Evolutionary conservation across 106 monocot species (phyloP), one percentile per base, ranked within the genome.

Genomic region (Dioscorea dumetorum): DNA sequence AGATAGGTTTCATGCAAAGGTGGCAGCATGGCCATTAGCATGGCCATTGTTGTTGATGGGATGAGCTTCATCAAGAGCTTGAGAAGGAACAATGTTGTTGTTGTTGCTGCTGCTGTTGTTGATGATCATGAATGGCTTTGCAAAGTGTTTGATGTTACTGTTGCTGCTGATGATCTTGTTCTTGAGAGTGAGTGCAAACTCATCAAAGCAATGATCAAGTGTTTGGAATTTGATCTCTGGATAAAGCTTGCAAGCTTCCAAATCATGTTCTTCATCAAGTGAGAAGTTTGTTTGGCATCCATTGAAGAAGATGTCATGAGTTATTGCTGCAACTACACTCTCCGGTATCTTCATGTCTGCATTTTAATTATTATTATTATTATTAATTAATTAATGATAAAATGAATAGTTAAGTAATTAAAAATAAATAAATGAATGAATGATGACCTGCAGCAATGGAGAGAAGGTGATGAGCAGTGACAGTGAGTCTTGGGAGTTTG

Each of bases 281-380:
- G 18, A 4, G 60, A 68, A 83, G 69, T 83, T 72, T 19, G 59
- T 59, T 70, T 83, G 83, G 75, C 79, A 75, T 4, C 83, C 79
- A 20, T 76, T 75, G 15, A 79, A 68, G 75, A 83, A 83, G 24
- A 83, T 76, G 63, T 79, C 74, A 50, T 79, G 79, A 22, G 75
- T 83, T 14, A 83, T 17, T 1, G 83, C 66, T 16, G 78, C 79
- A 31, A 79, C 83, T 7, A 79, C 50, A 49, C 69, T 79, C 15
- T 8, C 14, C 7, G 83, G 83, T 41, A 83, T 22, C 48, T 51
- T 22, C 22, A 75, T 71, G 62, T 79, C 83, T 83, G 79, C 79
- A 17, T 41, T 6, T 41, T 41, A 3, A 3, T 41, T 41, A 3
- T 41, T 3, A 41, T 34, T 34, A 34, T 34, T 34, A 34, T 34